Evolutionary conservation across 768 basidiomycete genomes (phyloP).

Genomic region (Lactarius psammicola): DNA sequence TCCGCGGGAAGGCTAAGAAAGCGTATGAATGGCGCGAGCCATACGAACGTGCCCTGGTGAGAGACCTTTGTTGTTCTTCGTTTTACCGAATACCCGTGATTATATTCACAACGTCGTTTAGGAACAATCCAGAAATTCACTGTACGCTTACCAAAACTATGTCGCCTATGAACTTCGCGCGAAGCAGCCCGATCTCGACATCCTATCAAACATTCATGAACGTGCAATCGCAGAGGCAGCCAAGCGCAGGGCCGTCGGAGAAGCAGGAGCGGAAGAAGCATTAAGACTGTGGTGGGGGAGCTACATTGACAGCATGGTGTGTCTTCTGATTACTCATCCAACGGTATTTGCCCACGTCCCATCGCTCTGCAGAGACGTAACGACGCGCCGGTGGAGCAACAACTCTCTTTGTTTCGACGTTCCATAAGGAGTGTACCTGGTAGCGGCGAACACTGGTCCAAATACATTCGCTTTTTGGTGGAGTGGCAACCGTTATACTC

Average conservation of each 20-base stretch:
- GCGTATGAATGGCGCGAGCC: constrained; percentile 62
- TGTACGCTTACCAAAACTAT: constrained; percentile 63
- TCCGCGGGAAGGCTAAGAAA: constrained; percentile 57
- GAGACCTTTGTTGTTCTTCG: constrained; percentile 26
- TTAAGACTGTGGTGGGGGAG: constrained; percentile 70
- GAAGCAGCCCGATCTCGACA: constrained; percentile 56
- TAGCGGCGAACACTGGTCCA: constrained; percentile 76
- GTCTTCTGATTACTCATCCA: constrained; percentile 29
- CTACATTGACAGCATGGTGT: constrained; percentile 68
- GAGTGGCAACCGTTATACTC: constrained; percentile 9
- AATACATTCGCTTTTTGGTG: constrained; percentile 72
- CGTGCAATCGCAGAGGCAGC: constrained; percentile 75
- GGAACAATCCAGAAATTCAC: constrained; percentile 38
- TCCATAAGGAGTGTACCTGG: constrained; percentile 72
- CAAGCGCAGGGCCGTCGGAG: constrained; percentile 51
- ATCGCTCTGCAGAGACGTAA: constrained; percentile 43
- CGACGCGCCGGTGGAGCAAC: constrained; percentile 42
- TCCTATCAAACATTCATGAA: constrained; percentile 63
- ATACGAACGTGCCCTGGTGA: constrained; percentile 60
- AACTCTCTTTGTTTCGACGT: constrained; percentile 48
- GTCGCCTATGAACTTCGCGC: constrained; percentile 60
- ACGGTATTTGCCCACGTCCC: not conserved
- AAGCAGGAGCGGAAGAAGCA: constrained; percentile 54
- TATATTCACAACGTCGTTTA: constrained; percentile 26
- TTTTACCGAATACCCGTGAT: constrained; percentile 32